Evolutionary conservation across 345 rosid genomes (phyloP).

Genomic region (Brassica rapa): DNA sequence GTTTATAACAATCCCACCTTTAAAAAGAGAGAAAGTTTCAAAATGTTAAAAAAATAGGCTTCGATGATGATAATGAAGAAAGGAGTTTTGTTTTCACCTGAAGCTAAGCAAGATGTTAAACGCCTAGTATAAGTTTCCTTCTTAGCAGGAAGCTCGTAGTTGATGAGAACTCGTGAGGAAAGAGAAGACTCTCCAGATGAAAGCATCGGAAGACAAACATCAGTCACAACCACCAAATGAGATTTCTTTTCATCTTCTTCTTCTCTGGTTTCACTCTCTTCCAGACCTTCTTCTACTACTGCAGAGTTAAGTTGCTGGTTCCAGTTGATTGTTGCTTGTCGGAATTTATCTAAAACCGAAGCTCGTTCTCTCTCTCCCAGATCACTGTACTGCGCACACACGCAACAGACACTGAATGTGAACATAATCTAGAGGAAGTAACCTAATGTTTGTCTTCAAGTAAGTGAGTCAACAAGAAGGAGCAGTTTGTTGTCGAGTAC

Average conservation of each 20-base stretch:
- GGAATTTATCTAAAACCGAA: conserved; percentile 57
- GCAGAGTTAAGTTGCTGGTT: conserved; percentile 52
- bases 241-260: conserved; percentile 52
- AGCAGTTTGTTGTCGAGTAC: too few relatives aligned
- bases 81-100: conserved; percentile 50
- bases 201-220: conserved; percentile 75
- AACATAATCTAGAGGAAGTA: not conserved
- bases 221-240: conserved; percentile 68
- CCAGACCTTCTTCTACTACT: conserved; percentile 43
- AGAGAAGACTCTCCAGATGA: conserved; percentile 66
- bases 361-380: conserved; percentile 59
- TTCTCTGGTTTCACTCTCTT: conserved; percentile 42
- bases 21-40: conserved; percentile 9
- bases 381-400: not conserved
- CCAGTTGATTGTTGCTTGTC: conserved; percentile 59
- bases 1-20: conserved; percentile 92
- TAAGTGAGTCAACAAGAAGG: not conserved
- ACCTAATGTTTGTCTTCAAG: too few relatives aligned
- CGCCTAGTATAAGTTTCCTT: conserved; percentile 89
- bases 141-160: conserved; percentile 79
- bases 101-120: conserved; percentile 72
- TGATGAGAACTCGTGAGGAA: conserved; percentile 71
- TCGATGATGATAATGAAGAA: conserved; percentile 22
- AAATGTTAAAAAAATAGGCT: not conserved
- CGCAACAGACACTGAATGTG: not conserved